Evolutionary conservation across 148 eudicot genomes (phyloP), one percentile per base, ranked within the genome.

Genomic region (Cornus florida): DNA sequence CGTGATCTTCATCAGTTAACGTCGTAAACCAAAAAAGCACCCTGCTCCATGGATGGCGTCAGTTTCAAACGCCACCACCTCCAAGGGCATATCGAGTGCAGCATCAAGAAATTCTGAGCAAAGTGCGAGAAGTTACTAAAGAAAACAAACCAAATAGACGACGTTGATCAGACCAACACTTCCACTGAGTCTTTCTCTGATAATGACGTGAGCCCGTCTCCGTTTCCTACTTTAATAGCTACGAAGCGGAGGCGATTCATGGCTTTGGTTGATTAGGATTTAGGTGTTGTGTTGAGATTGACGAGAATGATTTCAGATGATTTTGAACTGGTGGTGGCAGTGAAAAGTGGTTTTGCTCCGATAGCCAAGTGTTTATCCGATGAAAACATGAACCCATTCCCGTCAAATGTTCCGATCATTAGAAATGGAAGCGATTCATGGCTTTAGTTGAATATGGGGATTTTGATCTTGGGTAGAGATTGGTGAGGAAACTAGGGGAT

Each of bases 41-140:
- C 93, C 76, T 95, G 98, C 97, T 91, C 97, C 20, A 95, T 95
- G 97, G 97, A 97, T 5, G 96, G 98, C 5, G 83, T 93, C 20
- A 86, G 90, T 84, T 70, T 78, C 86, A 79, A 82, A 32, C 92
- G 97, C 31, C 89, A 83, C 78, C 94, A 97, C 24, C 88, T 95
- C 43, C 94, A 91, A 41, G 98, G 98, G 73, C 88, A 86, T 67
- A 91, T 93, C 41, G 97, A 95, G 57, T 97, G 98, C 10, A 88
- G 81, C 70, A 81, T 91, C 10, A 72, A n/a, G 68, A 83, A 78
- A 43, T 86, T 95, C 70, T 83, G 88, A 24, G 82, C 86, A 68
- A 85, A 95, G 80, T 71, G 82, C 23, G 94, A 94, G 83, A 84
- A 78, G 33, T 5, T 24, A 31, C 10, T 59, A 38, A 82, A 70